Conservation (phyloP, 208 protist genomes). For the Leishmania martiniquensis region DNA sequence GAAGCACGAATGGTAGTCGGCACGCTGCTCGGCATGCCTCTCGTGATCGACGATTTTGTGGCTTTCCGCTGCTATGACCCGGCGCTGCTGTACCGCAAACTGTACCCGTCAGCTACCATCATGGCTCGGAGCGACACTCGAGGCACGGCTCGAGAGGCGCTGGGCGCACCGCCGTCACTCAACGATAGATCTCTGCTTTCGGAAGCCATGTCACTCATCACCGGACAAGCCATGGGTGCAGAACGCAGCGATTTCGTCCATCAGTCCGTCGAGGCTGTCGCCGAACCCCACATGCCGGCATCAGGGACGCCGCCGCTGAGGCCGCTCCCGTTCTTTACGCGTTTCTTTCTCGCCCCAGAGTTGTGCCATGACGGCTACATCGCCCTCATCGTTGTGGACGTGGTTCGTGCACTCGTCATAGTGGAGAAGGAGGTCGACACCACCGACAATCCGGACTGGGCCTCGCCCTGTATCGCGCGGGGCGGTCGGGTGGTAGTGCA, state of each 20-base stretch:
- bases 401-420: conserved; percentile 67
- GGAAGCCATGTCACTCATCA: not conserved
- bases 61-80: conserved; percentile 37
- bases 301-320: conserved; percentile 8
- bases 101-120: not conserved
- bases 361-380: conserved; percentile 55
- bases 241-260: not conserved
- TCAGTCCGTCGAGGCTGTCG: not conserved
- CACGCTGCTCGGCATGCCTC: conserved; percentile 45
- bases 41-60: conserved; percentile 67
- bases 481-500: conserved; percentile 36
- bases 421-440: conserved; percentile 58
- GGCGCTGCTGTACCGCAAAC: conserved; percentile 15
- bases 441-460: conserved; percentile 49
- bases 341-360: conserved; percentile 78
- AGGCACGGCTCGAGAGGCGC: not conserved
- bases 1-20: conserved; percentile 57
- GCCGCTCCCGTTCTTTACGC: conserved; percentile 44
- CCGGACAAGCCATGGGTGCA: not conserved
- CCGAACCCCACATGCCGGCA: not conserved
- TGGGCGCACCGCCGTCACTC: not conserved
- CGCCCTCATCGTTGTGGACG: conserved; percentile 70
- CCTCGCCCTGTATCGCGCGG: conserved; percentile 31
- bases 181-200: not conserved
- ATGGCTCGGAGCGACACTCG: not conserved